Conservation (phyloP, 495 filamentous ascomycete species). For the Penicillium taxi region DNA sequence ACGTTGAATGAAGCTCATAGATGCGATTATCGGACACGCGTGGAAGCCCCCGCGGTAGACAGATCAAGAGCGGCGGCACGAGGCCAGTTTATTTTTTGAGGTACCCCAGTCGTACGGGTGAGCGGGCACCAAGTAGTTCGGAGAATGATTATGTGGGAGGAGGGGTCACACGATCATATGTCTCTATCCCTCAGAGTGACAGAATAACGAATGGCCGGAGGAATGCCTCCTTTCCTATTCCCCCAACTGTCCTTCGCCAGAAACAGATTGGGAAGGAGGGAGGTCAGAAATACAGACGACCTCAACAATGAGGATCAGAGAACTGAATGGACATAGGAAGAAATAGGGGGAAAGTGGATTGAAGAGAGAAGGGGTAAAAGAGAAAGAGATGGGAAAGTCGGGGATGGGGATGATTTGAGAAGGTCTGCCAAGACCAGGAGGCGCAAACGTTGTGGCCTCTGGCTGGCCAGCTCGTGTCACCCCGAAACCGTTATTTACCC, state of each 20-base stretch:
- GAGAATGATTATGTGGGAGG: not conserved
- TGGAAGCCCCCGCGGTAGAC: slow-evolving; percentile 19
- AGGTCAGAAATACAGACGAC: slow-evolving; percentile 27
- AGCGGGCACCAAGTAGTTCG: not conserved
- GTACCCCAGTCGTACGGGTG: slow-evolving; percentile 5
- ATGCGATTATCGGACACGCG: slow-evolving; percentile 20
- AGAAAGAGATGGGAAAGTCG: slow-evolving; percentile 18
- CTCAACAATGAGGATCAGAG: slow-evolving; percentile 24
- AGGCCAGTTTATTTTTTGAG: slow-evolving; percentile 9
- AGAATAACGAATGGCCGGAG: slow-evolving; percentile 44
- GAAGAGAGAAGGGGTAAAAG: slow-evolving; percentile 7
- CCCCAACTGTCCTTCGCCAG: slow-evolving; percentile 29
- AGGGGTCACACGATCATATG: slow-evolving; percentile 11
- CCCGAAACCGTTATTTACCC: slow-evolving; percentile 17
- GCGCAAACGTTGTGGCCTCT: slow-evolving; percentile 28
- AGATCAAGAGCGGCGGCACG: slow-evolving; percentile 18
- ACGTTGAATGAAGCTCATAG: slow-evolving; percentile 58
- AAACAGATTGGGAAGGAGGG: slow-evolving; percentile 14
- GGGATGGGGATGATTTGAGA: slow-evolving; percentile 30
- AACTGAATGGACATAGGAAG: slow-evolving; percentile 13
- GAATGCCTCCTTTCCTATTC: slow-evolving; percentile 39
- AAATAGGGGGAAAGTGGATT: slow-evolving; percentile 6
- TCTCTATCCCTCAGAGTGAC: no score
- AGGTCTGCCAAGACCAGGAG: slow-evolving; percentile 36
- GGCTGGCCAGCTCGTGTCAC: slow-evolving; percentile 13